phyloP scores from a whole-genome alignment of 768 basidiomycete genomes.

The Boletus reticuloceps region DNA sequence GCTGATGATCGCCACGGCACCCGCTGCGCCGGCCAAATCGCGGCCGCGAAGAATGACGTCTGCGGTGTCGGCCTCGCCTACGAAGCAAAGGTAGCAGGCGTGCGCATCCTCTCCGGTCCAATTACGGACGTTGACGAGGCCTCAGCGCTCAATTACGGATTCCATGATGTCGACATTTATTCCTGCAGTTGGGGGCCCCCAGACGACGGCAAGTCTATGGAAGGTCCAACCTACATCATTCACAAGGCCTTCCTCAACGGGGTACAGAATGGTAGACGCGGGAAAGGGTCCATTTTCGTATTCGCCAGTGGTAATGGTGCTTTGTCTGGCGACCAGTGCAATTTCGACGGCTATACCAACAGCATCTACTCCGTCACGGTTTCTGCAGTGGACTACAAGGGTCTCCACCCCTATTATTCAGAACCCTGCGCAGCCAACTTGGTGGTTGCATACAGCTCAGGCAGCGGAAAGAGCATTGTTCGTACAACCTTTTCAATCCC shows the following conservation, averaged over 20 bases:
- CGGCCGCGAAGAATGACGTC: conserved; percentile 86
- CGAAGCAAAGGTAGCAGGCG: conserved; percentile 85
- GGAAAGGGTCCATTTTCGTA: conserved; percentile 92
- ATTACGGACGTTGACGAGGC: conserved; percentile 97
- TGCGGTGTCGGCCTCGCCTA: conserved; percentile 97
- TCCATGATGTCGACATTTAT: conserved; percentile 84
- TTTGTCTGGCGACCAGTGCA: conserved; percentile 89
- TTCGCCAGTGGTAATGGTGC: conserved; percentile 99
- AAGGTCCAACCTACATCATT: conserved; percentile 88
- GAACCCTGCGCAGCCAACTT: conserved; percentile 98
- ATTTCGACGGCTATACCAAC: conserved; percentile 99
- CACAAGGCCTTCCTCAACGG: conserved; percentile 94
- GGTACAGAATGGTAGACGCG: conserved; percentile 81
- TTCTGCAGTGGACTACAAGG: conserved; percentile 91
- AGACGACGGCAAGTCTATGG: conserved; percentile 93
- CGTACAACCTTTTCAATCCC: conserved; percentile 31
- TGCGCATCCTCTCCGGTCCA: conserved; percentile 92
- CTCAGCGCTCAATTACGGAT: conserved; percentile 90
- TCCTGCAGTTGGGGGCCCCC: conserved; percentile 99
- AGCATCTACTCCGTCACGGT: conserved; percentile 96
- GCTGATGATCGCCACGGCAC: conserved; percentile 96
- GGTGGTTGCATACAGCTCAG: conserved; percentile 94
- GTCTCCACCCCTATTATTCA: conserved; percentile 94
- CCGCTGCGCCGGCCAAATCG: conserved; percentile 95
- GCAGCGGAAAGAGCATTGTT: conserved; percentile 90